Evolutionary conservation across 2,329 filamentous ascomycete genomes (phyloP), one percentile per base, ranked within the genome.

Genomic region (Fusarium robinianum): DNA sequence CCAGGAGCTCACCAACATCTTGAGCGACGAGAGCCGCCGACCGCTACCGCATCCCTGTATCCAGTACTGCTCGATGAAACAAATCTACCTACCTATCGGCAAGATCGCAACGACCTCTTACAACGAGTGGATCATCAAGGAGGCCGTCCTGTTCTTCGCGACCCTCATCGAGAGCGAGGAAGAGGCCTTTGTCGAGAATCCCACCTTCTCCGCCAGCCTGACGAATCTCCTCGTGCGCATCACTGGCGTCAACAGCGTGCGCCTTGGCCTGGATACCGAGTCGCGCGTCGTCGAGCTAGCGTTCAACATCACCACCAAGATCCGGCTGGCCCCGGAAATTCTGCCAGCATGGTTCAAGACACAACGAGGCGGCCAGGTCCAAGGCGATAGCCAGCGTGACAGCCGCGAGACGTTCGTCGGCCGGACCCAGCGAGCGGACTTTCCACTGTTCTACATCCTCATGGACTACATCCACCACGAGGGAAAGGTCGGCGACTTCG

Each of bases 391-490:
- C 41, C 67, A 69, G 29, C 68, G 67, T 12, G 79, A 83, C 35
- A 81, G 80, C 56, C 91, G 90, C 63, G 88, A 86, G 38, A 83
- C 82, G 53, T 95, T 96, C 65, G 87, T 88, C 1, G 91, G 90
- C 3, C 82, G 86, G 35, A 94, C 88, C 5, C 87, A 95, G 63
- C 87, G 90, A 66, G 88, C 90, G 55, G 92, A 97, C 63, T 99
- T 99, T 56, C 94, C 94, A 1, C 72, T 99, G 2, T 97, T 96
- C 70, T 97, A 97, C 65, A 80, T 97, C 26, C 75, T 99, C 55
- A 88, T 99, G 64, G 91, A 99, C 65, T 95, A 96, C 65, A 95
- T 99, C 39, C 92, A 99, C 63, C 87, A 95, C 56, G 92, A 96
- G 64, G 94, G 94, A 27, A 85, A 92, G 42, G 87, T 95, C 12